Conservation (phyloP, 1,139 yeast genomes). For the Tardiomyces depauwii region DNA sequence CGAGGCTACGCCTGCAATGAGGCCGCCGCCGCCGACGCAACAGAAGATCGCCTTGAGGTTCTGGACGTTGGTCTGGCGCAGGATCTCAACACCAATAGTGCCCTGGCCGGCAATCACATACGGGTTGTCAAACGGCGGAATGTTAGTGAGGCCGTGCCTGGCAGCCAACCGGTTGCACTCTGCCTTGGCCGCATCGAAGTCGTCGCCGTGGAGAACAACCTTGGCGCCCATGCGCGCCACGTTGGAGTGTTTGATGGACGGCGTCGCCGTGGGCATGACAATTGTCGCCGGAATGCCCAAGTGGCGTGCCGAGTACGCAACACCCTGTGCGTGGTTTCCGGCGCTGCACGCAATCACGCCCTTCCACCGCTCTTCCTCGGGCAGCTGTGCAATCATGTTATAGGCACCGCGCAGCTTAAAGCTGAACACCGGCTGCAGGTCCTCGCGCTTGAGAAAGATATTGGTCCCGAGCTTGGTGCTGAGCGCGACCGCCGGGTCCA, state of each 20-base stretch:
- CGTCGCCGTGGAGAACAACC: constrained; percentile 87
- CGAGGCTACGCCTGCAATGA: constrained; percentile 81
- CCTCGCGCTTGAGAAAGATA: constrained; percentile 79
- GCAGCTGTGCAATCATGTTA: constrained; percentile 86
- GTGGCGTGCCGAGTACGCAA: constrained; percentile 80
- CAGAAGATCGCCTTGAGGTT: constrained; percentile 80
- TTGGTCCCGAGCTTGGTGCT: constrained; percentile 65
- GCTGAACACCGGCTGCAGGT: constrained; percentile 85
- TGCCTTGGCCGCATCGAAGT: constrained; percentile 82
- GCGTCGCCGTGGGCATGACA: constrained; percentile 97
- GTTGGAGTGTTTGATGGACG: constrained; percentile 83
- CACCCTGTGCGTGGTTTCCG: constrained; percentile 99
- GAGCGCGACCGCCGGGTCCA: constrained; percentile 63
- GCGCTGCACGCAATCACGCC: constrained; percentile 99
- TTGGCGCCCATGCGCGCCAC: constrained; percentile 89
- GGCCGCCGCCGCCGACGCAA: constrained; percentile 97
- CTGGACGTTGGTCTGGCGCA: constrained; percentile 73
- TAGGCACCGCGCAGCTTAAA: constrained; percentile 96
- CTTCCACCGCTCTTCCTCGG: constrained; percentile 52
- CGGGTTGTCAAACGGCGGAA: constrained; percentile 97
- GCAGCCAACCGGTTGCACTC: constrained; percentile 69
- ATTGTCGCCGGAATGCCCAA: constrained; percentile 88
- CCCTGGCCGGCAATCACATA: constrained; percentile 99
- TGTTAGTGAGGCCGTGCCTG: constrained; percentile 67
- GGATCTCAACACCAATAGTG: constrained; percentile 84